Evolutionary conservation across 768 basidiomycete species (phyloP).

Genomic region (Fibroporia radiculosa): DNA sequence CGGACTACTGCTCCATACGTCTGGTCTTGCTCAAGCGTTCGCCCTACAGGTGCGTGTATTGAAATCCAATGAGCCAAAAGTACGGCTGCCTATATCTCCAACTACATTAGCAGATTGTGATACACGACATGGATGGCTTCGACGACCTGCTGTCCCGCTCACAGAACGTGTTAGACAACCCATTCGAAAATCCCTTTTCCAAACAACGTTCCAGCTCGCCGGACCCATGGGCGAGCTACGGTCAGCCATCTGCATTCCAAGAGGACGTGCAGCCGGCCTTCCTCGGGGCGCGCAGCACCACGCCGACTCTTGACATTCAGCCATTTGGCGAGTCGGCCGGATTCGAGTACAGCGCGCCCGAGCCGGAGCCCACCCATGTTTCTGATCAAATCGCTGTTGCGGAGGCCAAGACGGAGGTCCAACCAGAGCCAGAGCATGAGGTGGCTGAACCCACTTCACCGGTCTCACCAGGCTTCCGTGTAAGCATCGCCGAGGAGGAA

Average conservation of each 20-base stretch:
- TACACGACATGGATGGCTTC: conserved; percentile 56
- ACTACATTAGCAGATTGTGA: neutral
- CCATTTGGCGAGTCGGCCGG: conserved; percentile 12
- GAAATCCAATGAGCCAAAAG: too few species aligned
- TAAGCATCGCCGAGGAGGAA: conserved; percentile 17
- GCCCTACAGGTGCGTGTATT: too few species aligned
- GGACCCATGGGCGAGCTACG: conserved; percentile 70
- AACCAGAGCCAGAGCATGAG: conserved; percentile 23
- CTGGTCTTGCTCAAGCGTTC: too few species aligned
- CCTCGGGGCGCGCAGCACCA: conserved; percentile 15
- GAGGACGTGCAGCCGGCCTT: conserved; percentile 14
- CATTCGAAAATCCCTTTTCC: conserved; percentile 69
- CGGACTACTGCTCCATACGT: too few species aligned
- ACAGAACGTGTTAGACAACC: conserved; percentile 60
- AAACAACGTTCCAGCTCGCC: conserved; percentile 55
- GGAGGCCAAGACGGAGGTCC: conserved; percentile 33
- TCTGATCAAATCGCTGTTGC: neutral
- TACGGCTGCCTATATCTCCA: too few species aligned
- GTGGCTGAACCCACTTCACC: conserved; percentile 7
- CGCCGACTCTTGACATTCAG: conserved; percentile 13
- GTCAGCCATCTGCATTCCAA: conserved; percentile 21
- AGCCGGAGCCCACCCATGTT: neutral
- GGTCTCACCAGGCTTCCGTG: conserved; percentile 14
- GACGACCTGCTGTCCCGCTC: conserved; percentile 59
- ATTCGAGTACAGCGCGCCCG: conserved; percentile 5